Base-by-base conservation (phyloP, 2,329 filamentous ascomycete genomes). In the Aspergillus ochraceus region DNA sequence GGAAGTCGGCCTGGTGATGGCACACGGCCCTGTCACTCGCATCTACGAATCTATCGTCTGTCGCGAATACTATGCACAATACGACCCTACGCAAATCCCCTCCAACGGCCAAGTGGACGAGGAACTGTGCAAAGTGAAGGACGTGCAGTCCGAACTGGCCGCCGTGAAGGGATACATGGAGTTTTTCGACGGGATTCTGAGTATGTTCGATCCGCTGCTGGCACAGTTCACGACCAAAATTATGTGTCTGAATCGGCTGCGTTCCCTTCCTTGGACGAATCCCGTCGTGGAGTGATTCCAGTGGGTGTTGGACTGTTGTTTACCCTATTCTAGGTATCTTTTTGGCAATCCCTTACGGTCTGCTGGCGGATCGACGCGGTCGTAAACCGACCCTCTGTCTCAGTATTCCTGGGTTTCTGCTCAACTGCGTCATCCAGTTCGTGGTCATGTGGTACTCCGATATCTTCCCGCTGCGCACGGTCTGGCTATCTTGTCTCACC, bases 21-120 rank as follows among this genome's bases (percentile, higher is more conserved):
- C 76, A 22, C 71, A 76, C 17, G 76, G 79, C 0, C 80, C 81
- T 3, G 74, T 76, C 64, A 81, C 79, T 6, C 78, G 80, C 53
- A 76, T 83, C 45, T 81, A 74, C 69, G 81, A 84, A 64, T 74
- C 77, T 22, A 81, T 83, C 54, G 74, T 80, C 36, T 83, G 81
- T 65, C 72, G 77, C 20, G 72, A 76, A 36, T 79, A 80, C 66
- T 83, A 78, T 62, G 55, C 71, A 39, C 64, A 70, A 30, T 68
- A 75, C 51, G 78, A 83, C 58, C 74, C 78, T 19, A 74, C 71
- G n/a, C 71, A 77, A 60, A 79, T 83, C 62, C 71, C 68, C 1
- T 59, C 66, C 9, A 70, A 77, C 60, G 78, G 79, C 12, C 71
- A 74, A 24, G 76, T 84, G 17, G 70, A 75, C 1, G 81, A 84